Conservation (phyloP, 768 basidiomycete genomes). For the Trametes cubensis region DNA sequence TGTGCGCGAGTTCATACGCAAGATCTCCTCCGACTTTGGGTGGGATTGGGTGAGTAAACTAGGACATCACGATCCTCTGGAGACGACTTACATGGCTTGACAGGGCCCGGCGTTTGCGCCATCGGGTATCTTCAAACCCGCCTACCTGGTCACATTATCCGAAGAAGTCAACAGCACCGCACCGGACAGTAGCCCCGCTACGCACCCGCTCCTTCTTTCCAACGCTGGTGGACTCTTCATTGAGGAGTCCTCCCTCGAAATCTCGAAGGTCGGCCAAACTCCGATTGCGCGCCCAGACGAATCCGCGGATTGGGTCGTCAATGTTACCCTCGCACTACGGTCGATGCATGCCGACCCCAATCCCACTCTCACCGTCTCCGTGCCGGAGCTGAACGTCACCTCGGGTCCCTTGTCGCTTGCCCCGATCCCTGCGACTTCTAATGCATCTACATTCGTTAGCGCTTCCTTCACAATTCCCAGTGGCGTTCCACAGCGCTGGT, state of each 20-base stretch:
- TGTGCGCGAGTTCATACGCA: slow-evolving; percentile 51
- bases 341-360: slow-evolving; percentile 40
- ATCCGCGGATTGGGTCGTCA: slow-evolving; percentile 56
- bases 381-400: slow-evolving; percentile 49
- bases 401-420: slow-evolving; percentile 38
- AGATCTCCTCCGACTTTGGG: slow-evolving; percentile 57
- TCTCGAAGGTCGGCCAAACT: slow-evolving; percentile 54
- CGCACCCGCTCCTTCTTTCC: slow-evolving; percentile 30
- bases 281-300: slow-evolving; percentile 45
- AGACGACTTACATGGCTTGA: background rate
- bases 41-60: slow-evolving; percentile 56
- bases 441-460: slow-evolving; percentile 44
- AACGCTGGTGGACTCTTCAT: slow-evolving; percentile 40
- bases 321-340: slow-evolving; percentile 53
- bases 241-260: slow-evolving; percentile 56
- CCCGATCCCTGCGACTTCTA: slow-evolving; percentile 31
- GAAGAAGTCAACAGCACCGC: slow-evolving; percentile 21
- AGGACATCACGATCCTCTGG: no score
- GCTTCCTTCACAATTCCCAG: slow-evolving; percentile 53
- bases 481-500: slow-evolving; percentile 53
- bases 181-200: slow-evolving; percentile 11
- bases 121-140: slow-evolving; percentile 56
- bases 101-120: slow-evolving; percentile 63
- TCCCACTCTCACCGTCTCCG: slow-evolving; percentile 45
- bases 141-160: slow-evolving; percentile 49